phyloP scores from a whole-genome alignment of 2,329 filamentous ascomycete species.

The Clathrospora elynae region DNA sequence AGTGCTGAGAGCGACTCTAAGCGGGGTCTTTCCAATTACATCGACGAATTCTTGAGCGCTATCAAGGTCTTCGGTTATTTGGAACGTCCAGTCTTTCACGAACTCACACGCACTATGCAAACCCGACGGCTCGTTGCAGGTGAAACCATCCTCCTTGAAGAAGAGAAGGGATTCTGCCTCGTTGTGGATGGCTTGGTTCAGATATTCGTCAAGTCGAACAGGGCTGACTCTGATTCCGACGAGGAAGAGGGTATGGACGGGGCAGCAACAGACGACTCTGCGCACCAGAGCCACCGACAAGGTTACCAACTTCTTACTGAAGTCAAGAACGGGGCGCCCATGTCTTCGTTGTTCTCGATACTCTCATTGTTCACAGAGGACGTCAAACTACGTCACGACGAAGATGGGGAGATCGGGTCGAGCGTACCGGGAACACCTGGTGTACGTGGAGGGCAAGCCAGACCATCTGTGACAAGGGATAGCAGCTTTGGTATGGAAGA shows the following conservation, averaged over 20 bases:
- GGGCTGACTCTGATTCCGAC: constrained; percentile 53
- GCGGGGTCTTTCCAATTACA: constrained; percentile 89
- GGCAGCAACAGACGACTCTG: constrained; percentile 60
- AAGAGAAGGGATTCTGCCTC: constrained; percentile 97
- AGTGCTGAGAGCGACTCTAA: constrained; percentile 88
- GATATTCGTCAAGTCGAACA: constrained; percentile 93
- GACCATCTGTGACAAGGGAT: constrained; percentile 32
- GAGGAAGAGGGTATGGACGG: constrained; percentile 54
- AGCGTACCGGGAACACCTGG: constrained; percentile 38
- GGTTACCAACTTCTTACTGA: constrained; percentile 95
- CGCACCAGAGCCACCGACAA: constrained; percentile 67
- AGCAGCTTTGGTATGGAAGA: constrained; percentile 42
- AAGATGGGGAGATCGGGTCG: constrained; percentile 62
- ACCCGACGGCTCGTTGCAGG: constrained; percentile 94
- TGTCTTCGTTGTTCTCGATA: constrained; percentile 98
- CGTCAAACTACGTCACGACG: constrained; percentile 74
- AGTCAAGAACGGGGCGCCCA: constrained; percentile 95
- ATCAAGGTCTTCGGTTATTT: constrained; percentile 99
- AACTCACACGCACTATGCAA: constrained; percentile 97
- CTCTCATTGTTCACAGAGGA: constrained; percentile 97
- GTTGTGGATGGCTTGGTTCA: constrained; percentile 96
- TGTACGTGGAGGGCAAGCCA: constrained; percentile 18
- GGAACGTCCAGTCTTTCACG: constrained; percentile 95
- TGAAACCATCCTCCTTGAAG: constrained; percentile 91
- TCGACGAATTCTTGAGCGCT: constrained; percentile 96